Evolutionary conservation across 1,284 basidiomycete species (phyloP).

Genomic region (Leucoagaricus sp.): DNA sequence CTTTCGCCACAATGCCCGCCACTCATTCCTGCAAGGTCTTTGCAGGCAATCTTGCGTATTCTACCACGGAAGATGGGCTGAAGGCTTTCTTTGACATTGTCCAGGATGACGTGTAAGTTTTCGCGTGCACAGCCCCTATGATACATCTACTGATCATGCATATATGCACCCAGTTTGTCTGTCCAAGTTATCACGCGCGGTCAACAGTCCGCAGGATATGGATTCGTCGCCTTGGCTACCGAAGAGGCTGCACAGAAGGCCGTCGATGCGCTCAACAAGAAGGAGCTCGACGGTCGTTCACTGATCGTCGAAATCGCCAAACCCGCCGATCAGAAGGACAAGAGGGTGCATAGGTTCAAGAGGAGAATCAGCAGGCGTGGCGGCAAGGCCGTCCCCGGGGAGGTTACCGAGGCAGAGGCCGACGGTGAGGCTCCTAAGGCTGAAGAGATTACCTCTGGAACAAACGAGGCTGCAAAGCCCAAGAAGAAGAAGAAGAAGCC

Average conservation of each 20-base stretch:
- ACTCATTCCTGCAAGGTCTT: constrained; percentile 61
- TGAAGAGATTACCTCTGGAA: constrained; percentile 38
- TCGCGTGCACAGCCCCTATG: constrained; percentile 42
- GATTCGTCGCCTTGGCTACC: constrained; percentile 84
- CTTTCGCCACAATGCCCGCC: constrained; percentile 18
- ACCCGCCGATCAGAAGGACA: constrained; percentile 83
- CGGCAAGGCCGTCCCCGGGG: constrained; percentile 79
- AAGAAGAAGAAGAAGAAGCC: constrained; percentile 76
- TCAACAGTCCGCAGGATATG: constrained; percentile 84
- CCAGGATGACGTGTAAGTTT: constrained; percentile 77
- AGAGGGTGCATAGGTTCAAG: constrained; percentile 73
- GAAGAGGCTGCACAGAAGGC: constrained; percentile 85
- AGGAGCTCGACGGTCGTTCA: constrained; percentile 85
- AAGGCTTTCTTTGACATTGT: constrained; percentile 86
- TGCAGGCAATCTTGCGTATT: constrained; percentile 86
- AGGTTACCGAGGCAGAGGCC: constrained; percentile 84
- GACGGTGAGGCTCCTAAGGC: constrained; percentile 69
- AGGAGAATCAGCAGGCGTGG: constrained; percentile 80
- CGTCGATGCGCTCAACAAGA: constrained; percentile 83
- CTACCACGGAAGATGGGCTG: constrained; percentile 88
- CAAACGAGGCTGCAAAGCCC: constrained; percentile 72
- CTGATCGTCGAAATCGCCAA: constrained; percentile 91
- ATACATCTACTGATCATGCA: background rate
- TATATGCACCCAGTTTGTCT: constrained; percentile 50
- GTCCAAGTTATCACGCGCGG: constrained; percentile 83